Conservation (phyloP, 2,329 filamentous ascomycete genomes). For the Claviceps monticola region DNA sequence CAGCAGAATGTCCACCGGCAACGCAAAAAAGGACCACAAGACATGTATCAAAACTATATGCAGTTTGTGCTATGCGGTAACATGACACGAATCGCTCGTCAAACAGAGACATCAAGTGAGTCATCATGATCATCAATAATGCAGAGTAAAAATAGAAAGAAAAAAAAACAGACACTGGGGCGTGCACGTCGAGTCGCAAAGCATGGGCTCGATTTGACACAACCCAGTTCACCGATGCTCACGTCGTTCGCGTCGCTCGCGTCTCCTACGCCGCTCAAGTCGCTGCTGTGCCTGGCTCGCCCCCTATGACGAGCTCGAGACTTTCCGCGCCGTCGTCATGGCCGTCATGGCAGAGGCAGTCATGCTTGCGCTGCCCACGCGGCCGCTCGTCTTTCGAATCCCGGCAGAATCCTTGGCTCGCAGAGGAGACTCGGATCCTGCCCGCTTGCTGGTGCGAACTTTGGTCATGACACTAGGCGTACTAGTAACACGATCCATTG, state of each 20-base stretch:
- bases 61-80: constrained; percentile 14
- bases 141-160: neutral
- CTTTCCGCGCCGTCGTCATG: constrained; percentile 35
- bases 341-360: constrained; percentile 27
- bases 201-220: too few relatives aligned
- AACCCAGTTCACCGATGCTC: neutral
- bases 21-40: too few relatives aligned
- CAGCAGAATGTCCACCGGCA: too few relatives aligned
- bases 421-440: constrained; percentile 31
- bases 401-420: constrained; percentile 37
- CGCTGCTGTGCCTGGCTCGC: constrained; percentile 1
- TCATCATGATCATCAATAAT: constrained; percentile 27
- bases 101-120: constrained; percentile 15
- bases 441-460: constrained; percentile 47
- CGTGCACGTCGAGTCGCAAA: neutral
- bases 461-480: constrained; percentile 47
- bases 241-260: too few relatives aligned
- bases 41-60: constrained; percentile 18
- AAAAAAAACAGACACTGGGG: neutral
- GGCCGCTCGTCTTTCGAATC: constrained; percentile 52
- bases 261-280: neutral
- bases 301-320: constrained; percentile 29
- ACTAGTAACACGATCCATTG: constrained; percentile 40
- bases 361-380: constrained; percentile 43
- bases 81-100: constrained; percentile 26